Evolutionary conservation across 2,329 filamentous ascomycete species (phyloP).

Genomic region (Botryotinia convoluta): DNA sequence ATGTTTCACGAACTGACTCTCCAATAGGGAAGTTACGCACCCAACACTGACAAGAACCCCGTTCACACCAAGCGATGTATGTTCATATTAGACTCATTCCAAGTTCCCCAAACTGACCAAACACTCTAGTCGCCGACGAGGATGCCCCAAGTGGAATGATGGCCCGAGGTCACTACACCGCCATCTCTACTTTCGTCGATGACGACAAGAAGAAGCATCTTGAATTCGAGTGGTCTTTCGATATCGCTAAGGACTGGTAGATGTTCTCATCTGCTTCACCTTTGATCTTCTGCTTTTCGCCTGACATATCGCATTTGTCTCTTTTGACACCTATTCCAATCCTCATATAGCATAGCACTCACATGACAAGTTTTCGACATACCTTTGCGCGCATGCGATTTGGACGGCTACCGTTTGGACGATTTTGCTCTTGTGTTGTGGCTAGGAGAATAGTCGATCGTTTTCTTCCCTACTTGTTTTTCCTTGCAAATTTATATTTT

Average conservation of each 20-base stretch:
- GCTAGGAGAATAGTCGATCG: not conserved
- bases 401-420: not conserved
- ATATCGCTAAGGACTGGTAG: conserved; percentile 96
- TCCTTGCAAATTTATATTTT: conserved; percentile 3
- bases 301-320: not conserved
- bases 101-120: not conserved
- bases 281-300: not conserved
- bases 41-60: conserved; percentile 84
- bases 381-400: not conserved
- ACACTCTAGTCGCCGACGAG: conserved; percentile 72
- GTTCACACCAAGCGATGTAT: conserved; percentile 89
- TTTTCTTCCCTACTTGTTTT: conserved; percentile 2
- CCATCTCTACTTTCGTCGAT: conserved; percentile 86
- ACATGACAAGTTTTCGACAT: not conserved
- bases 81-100: conserved; percentile 38
- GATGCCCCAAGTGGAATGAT: conserved; percentile 91
- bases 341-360: not conserved
- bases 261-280: not conserved
- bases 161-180: conserved; percentile 85
- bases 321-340: not conserved
- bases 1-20: not conserved
- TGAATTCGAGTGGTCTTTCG: conserved; percentile 92
- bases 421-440: not conserved
- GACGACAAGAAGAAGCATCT: conserved; percentile 91
- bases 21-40: conserved; percentile 80